Percentiles rank a stretch among this genome's conserved stretches.
Conservation (phyloP, 2,329 filamentous ascomycete genomes). For the Microsporum canis region DNA sequence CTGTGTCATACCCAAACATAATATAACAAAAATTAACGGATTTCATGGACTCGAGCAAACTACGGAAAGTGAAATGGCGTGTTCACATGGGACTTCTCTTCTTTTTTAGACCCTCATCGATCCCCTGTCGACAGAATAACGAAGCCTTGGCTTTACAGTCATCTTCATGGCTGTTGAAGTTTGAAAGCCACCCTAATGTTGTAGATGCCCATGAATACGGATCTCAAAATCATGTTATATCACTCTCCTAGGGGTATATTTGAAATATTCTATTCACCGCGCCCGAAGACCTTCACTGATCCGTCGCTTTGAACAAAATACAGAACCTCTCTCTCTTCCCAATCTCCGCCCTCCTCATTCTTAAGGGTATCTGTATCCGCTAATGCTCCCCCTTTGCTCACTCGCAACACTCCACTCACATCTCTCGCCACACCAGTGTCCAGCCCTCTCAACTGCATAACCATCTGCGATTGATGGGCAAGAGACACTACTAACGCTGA, state of each 20-base stretch:
- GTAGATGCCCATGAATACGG: not conserved
- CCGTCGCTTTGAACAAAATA: conserved; percentile 75
- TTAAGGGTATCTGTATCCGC: conserved; percentile 21
- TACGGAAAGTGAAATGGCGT: not conserved
- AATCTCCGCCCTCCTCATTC: conserved; percentile 16
- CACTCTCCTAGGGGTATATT: not conserved
- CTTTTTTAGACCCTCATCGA: not conserved
- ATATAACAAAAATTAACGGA: conserved; percentile 4
- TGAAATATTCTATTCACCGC: conserved; percentile 45
- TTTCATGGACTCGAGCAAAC: conserved; percentile 5
- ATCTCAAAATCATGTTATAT: not conserved
- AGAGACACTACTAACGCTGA: conserved; percentile 58
- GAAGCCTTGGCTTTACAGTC: not conserved
- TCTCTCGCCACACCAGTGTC: conserved; percentile 85
- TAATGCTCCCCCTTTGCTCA: conserved; percentile 49
- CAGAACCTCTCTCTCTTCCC: conserved; percentile 57
- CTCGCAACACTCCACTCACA: conserved; percentile 74
- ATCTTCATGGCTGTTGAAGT: not conserved
- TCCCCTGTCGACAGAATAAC: not conserved
- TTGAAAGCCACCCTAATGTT: not conserved
- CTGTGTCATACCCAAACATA: conserved; percentile 5
- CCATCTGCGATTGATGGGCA: conserved; percentile 62
- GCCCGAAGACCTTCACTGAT: conserved; percentile 69
- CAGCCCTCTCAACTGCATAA: conserved; percentile 61
- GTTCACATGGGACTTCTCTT: not conserved